Conservation (phyloP, 2,329 filamentous ascomycete genomes). For the Colletotrichum tabaci region DNA sequence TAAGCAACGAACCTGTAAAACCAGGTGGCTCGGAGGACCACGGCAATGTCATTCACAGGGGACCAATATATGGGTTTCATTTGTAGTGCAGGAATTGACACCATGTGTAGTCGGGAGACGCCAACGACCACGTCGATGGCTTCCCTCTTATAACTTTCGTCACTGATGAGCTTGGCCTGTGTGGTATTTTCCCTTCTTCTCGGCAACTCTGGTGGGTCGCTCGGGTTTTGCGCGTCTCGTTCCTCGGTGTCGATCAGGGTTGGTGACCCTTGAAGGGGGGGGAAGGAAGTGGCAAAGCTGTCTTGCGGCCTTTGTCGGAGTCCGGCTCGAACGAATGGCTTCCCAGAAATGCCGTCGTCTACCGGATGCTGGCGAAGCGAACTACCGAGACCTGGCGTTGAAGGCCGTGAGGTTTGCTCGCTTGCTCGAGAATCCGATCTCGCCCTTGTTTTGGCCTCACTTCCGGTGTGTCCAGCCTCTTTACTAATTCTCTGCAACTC, state of each 20-base stretch:
- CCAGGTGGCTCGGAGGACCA: slow-evolving; percentile 91
- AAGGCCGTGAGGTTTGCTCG: slow-evolving; percentile 34
- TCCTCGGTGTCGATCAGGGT: background rate
- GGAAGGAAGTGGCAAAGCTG: slow-evolving; percentile 37
- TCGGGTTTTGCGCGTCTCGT: background rate
- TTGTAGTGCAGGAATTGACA: slow-evolving; percentile 83
- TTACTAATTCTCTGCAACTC: slow-evolving; percentile 21
- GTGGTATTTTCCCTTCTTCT: background rate
- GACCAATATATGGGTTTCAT: slow-evolving; percentile 99
- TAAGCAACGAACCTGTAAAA: slow-evolving; percentile 80
- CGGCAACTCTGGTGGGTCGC: background rate
- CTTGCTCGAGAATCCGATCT: slow-evolving; percentile 38
- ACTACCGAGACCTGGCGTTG: slow-evolving; percentile 20
- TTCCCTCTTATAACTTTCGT: slow-evolving; percentile 41
- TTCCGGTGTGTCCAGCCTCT: slow-evolving; percentile 9
- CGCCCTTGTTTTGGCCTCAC: slow-evolving; percentile 8
- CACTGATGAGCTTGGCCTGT: slow-evolving; percentile 14
- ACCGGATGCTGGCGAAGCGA: slow-evolving; percentile 40
- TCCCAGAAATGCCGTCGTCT: slow-evolving; percentile 69
- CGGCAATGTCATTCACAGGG: slow-evolving; percentile 88
- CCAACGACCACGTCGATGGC: slow-evolving; percentile 82
- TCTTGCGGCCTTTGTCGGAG: slow-evolving; percentile 47
- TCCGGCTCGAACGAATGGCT: slow-evolving; percentile 65
- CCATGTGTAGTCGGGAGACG: slow-evolving; percentile 89
- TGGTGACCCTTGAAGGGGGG: slow-evolving; percentile 24